Evolutionary conservation across 768 basidiomycete genomes (phyloP), one percentile per base, ranked within the genome.

Genomic region (Podaxis pistillaris): DNA sequence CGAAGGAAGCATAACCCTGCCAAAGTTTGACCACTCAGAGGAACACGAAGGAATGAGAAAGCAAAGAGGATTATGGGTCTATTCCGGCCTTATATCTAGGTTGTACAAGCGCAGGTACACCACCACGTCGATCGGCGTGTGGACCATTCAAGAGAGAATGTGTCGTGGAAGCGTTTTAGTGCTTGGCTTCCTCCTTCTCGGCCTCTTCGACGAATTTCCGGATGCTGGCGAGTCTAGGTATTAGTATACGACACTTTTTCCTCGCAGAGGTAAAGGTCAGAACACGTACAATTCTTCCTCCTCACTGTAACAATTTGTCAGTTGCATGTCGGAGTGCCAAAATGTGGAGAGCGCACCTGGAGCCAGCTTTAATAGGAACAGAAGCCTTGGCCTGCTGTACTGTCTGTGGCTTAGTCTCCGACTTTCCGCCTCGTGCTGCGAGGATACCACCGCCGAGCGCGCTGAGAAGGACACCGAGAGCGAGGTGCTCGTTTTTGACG

Each of bases 401-500:
- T n/a, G 74, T 76, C 51, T 82, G 76, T 11, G 81, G 76, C 13
- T 76, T 72, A 30, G 80, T 84, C 22, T 15, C 54, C 36, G 61
- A 62, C 73, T 82, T 86, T 52, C 83, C 83, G 37, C 88, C 85
- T 54, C 83, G 79, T 60, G 80, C 78, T 44, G 85, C 79, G 57
- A 82, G 80, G 67, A 79, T 79, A 40, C 82, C 80, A 60, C 82
- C 74, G 60, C 84, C 83, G 63, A 85, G 85, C 55, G 84, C 77
- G 56, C 78, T 75, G 52, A 80, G 75, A 61, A 94, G 83, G 41
- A 87, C 86, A 59, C 83, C 86, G 60, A 93, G 81, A 22, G 87
- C 83, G 66, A 94, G 83, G 79, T 91, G 86, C 79, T 93, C 90
- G 72, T 86, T 89, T 80, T 89, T 91, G 70, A 94, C 81, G 72